Base-by-base conservation (phyloP, 2,329 filamentous ascomycete genomes). In the Pestalotiopsis sp. region DNA sequence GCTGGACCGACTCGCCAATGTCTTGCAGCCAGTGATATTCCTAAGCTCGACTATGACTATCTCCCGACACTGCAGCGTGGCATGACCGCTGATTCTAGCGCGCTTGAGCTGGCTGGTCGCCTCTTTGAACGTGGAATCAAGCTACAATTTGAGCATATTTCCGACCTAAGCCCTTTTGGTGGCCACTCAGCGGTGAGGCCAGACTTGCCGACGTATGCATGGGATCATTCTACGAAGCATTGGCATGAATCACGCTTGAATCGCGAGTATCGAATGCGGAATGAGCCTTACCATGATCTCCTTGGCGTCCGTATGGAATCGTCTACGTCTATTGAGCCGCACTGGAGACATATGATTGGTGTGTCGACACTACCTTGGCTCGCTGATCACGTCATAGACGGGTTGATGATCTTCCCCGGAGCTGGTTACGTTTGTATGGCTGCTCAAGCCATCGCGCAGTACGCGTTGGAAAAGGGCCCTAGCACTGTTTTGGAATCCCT, bases 1-100 rank as follows among this genome's bases (percentile, higher is more conserved):
- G 79, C 80, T 66, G 78, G 76, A 3, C 80, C 80, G 0, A n/a
- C 4, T 7, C 52, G 52, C 11, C 52, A 57, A 57, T 57, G 17
- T 25, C 52, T 57, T n/a, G 52, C 52, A 13, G 70, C 77, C 1
- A 75, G 70, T 12, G 76, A 80, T 64, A 78, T 74, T 14, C 31
- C 14, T 9, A 36, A 36, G 23, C 27, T 31, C 7, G 14, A 17
- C 17, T 31, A 31, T 36, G 27, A 36, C 31, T 61, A 61, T 36
- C 14, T 38, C 27, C 58, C 58, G 14, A 31, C 25, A 17, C 58
- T 61, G 31, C 13, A n/a, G 13, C 58, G 58, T 12, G 58, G 58
- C 27, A 36, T 7, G 3, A 38, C 11, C 17, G 56, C n/a, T n/a
- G 52, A 27, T 3, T 61, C 14, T 12, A 61, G 25, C 20, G 12